These are phyloP conservation scores for Udeniomyces megalosporus DNA, from an alignment of 768 basidiomycete genomes.

Conservation along the genomic window DNA sequence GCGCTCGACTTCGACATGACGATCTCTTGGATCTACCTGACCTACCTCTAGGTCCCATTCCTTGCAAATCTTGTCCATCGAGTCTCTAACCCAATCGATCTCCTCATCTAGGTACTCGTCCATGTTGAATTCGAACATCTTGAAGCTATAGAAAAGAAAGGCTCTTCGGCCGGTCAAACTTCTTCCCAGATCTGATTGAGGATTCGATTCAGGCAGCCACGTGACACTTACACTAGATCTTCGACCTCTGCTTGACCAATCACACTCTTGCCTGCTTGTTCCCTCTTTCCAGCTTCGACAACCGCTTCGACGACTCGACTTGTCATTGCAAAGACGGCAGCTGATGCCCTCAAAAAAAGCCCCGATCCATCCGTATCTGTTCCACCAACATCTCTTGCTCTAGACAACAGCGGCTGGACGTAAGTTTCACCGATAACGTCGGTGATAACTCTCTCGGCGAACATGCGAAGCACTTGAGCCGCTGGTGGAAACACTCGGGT, in stretches of 20 bases:
- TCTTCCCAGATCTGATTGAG: background rate
- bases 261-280: constrained; percentile 19
- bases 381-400: constrained; percentile 69
- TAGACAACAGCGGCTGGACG: constrained; percentile 12
- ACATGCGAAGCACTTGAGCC: constrained; percentile 59
- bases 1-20: background rate
- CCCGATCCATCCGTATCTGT: constrained; percentile 49
- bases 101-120: constrained; percentile 96
- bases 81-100: constrained; percentile 57
- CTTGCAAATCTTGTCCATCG: constrained; percentile 57
- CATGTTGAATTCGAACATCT: constrained; percentile 93
- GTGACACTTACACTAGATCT: constrained; percentile 63
- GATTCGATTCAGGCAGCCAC: background rate
- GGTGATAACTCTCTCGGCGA: constrained; percentile 63
- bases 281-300: constrained; percentile 36
- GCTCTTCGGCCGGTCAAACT: background rate
- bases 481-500: constrained; percentile 70
- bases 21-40: background rate
- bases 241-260: constrained; percentile 47
- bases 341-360: constrained; percentile 64
- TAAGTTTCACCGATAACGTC: constrained; percentile 42
- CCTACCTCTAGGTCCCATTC: constrained; percentile 63
- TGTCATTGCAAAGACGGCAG: constrained; percentile 75
- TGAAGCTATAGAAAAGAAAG: constrained; percentile 40
- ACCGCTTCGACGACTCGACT: constrained; percentile 73